Evolutionary conservation across 805 yeast species (phyloP).

Genomic region (Kazachstania bromeliacearum): DNA sequence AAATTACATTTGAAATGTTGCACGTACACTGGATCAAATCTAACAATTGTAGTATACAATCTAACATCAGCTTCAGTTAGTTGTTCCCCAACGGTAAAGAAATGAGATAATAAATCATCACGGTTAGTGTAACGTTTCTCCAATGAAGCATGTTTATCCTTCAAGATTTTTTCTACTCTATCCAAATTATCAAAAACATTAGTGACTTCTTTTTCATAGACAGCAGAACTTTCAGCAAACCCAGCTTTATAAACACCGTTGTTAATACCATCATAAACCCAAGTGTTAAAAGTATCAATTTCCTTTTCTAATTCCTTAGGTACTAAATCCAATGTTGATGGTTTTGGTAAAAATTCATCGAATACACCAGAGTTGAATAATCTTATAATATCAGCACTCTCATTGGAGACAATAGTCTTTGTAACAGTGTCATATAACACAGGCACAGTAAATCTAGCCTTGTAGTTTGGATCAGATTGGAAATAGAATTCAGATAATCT

Average conservation of each 20-base stretch:
- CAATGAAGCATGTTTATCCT: slow-evolving; percentile 32
- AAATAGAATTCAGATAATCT: slow-evolving; percentile 64
- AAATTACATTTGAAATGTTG: slow-evolving; percentile 93
- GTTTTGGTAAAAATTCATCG: slow-evolving; percentile 25
- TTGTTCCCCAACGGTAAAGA: slow-evolving; percentile 49
- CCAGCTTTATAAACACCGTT: slow-evolving; percentile 94
- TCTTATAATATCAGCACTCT: slow-evolving; percentile 81
- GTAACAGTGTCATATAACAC: slow-evolving; percentile 84
- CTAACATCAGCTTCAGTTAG: slow-evolving; percentile 89
- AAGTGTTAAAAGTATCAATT: slow-evolving; percentile 69
- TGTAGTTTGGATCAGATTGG: slow-evolving; percentile 65
- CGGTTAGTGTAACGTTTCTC: slow-evolving; percentile 33
- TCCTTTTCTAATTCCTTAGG: slow-evolving; percentile 45
- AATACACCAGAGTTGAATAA: slow-evolving; percentile 72
- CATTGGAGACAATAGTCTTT: slow-evolving; percentile 81
- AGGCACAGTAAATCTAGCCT: slow-evolving; percentile 86
- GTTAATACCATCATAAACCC: slow-evolving; percentile 81
- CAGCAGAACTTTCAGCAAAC: slow-evolving; percentile 75
- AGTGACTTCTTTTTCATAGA: slow-evolving; percentile 61
- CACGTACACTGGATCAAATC: slow-evolving; percentile 89
- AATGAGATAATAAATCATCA: slow-evolving; percentile 15
- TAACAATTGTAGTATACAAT: slow-evolving; percentile 73
- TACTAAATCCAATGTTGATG: slow-evolving; percentile 41
- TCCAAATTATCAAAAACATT: slow-evolving; percentile 62
- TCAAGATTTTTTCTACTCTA: slow-evolving; percentile 55